Percentiles rank a stretch among this genome's conserved stretches.
phyloP scores from a whole-genome alignment of 1,284 basidiomycete species.

The Ceratobasidium sp. region DNA sequence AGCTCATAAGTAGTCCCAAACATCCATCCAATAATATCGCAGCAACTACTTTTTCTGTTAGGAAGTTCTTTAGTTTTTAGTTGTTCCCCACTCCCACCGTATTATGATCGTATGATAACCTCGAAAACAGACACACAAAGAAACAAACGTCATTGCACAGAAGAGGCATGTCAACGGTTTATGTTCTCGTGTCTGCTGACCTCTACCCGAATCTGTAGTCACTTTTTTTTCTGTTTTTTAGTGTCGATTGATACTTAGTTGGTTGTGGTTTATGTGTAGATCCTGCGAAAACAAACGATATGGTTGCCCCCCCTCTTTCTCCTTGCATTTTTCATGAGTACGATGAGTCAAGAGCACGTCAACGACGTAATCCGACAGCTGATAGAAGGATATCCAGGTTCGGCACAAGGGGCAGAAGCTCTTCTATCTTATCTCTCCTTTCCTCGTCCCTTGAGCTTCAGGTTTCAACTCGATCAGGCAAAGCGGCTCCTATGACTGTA shows the following conservation, averaged over 20 bases:
- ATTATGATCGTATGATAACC: neutral
- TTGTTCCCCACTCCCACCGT: too few relatives aligned
- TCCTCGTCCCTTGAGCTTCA: too few relatives aligned
- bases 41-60: conserved; percentile 22
- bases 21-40: neutral
- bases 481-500: too few relatives aligned
- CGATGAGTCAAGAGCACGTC: conserved; percentile 27
- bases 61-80: neutral
- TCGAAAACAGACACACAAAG: neutral
- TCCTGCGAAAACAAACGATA: conserved; percentile 29
- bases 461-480: too few relatives aligned
- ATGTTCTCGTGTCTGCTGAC: conserved; percentile 28
- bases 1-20: conserved; percentile 66
- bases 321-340: neutral
- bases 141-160: too few relatives aligned
- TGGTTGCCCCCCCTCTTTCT: too few relatives aligned
- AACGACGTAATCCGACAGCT: conserved; percentile 17
- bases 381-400: too few relatives aligned
- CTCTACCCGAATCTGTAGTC: conserved; percentile 20
- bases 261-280: conserved; percentile 20
- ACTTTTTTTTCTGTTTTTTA: conserved; percentile 8
- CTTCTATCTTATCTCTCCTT: too few relatives aligned
- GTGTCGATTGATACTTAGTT: neutral
- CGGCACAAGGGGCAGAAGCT: too few relatives aligned
- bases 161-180: conserved; percentile 37